Conservation (phyloP, 441 rosid genomes). For the Jatropha multifida region DNA sequence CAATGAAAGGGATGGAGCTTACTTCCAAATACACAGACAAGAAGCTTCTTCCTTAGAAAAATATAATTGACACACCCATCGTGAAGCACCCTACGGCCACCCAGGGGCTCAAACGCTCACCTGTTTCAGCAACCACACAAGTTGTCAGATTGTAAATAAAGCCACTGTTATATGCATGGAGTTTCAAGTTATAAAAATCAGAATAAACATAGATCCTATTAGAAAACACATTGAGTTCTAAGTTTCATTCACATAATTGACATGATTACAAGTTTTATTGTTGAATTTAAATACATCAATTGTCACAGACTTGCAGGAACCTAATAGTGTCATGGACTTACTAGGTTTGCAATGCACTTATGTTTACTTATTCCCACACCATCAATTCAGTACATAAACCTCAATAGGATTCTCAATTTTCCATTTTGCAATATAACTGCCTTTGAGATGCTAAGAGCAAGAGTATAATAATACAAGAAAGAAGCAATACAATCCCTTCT, state of each 20-base stretch:
- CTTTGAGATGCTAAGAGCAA: background rate
- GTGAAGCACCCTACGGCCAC: constrained; percentile 82
- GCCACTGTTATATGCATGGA: background rate
- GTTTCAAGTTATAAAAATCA: background rate
- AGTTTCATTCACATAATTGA: background rate
- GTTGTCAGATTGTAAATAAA: constrained; percentile 11
- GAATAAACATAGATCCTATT: background rate
- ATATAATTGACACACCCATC: constrained; percentile 74
- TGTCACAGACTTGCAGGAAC: background rate
- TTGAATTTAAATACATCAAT: background rate
- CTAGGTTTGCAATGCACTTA: too few species aligned
- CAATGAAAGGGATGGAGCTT: constrained; percentile 26
- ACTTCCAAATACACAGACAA: background rate
- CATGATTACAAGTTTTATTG: background rate
- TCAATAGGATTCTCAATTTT: background rate
- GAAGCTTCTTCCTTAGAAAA: constrained; percentile 42
- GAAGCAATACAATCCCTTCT: background rate
- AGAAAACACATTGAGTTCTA: background rate
- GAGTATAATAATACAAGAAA: background rate
- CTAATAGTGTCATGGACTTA: background rate
- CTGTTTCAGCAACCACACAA: constrained; percentile 38
- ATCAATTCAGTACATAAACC: background rate
- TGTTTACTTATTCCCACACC: background rate
- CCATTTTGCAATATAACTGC: background rate
- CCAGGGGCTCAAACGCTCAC: constrained; percentile 96